Conservation (phyloP, 305 asterid genomes). For the Fraxinus sp. region DNA sequence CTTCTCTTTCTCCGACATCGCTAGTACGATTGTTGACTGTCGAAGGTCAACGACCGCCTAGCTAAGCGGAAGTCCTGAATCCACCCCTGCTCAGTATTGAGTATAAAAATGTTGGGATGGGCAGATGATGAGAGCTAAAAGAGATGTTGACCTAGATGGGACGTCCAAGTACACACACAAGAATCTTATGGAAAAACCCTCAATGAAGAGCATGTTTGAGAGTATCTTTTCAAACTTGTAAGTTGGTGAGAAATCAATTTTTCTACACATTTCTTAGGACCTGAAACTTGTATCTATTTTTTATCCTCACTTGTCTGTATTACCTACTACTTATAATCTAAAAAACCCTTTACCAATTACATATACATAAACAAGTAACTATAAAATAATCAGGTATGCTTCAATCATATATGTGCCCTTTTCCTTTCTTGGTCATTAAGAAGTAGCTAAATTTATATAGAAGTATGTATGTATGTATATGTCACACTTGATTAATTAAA, state of each 20-base stretch:
- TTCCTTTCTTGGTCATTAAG: neutral
- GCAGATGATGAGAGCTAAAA: neutral
- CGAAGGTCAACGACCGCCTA: too few species aligned
- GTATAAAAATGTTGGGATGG: neutral
- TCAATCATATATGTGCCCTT: neutral
- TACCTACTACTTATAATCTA: neutral
- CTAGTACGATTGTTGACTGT: too few species aligned
- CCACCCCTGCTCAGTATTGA: too few species aligned
- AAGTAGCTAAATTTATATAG: neutral
- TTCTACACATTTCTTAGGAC: neutral
- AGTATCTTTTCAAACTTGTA: neutral
- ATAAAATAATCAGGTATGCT: neutral
- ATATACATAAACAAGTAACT: neutral
- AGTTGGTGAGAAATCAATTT: neutral
- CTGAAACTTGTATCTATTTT: neutral
- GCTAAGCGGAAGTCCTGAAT: too few species aligned
- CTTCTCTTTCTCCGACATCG: too few species aligned
- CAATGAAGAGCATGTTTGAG: neutral
- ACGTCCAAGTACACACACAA: neutral
- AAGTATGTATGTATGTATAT: too few species aligned
- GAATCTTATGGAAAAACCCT: neutral
- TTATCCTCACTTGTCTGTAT: too few species aligned
- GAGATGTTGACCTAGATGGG: neutral
- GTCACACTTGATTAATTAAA: neutral
- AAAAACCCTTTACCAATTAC: neutral